Evolutionary conservation across 164 flowering plant genomes (phyloP).

Genomic region (Stephania japonica): DNA sequence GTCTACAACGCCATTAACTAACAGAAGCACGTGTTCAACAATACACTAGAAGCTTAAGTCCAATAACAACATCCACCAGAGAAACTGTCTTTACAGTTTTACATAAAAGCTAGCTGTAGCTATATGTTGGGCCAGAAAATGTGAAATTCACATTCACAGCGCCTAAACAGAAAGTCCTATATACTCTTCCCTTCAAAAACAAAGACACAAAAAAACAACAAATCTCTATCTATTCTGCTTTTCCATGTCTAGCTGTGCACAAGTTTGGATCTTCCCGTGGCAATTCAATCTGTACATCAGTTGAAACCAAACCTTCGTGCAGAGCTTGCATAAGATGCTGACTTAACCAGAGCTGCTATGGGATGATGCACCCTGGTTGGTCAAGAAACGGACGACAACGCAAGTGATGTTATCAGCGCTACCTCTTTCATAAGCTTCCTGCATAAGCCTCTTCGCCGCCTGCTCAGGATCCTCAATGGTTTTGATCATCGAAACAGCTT

Average conservation of each 20-base stretch:
- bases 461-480: constrained; percentile 69
- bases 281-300: background rate
- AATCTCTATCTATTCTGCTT: background rate
- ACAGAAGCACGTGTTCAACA: too few relatives aligned
- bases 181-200: background rate
- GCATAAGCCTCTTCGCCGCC: constrained; percentile 78
- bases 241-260: background rate
- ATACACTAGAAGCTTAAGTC: background rate
- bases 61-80: constrained; percentile 2
- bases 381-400: constrained; percentile 86
- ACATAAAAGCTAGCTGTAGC: background rate
- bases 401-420: constrained; percentile 92
- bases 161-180: background rate
- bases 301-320: background rate
- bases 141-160: constrained; percentile 1
- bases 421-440: constrained; percentile 83
- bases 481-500: constrained; percentile 78
- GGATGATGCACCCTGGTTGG: constrained; percentile 33
- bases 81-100: constrained; percentile 11
- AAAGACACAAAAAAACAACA: background rate
- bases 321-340: constrained; percentile 10
- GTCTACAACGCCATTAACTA: too few relatives aligned
- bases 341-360: constrained; percentile 19
- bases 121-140: constrained; percentile 7
- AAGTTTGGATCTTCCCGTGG: background rate